Conservation (phyloP, 768 basidiomycete genomes). For the Gymnopilus dilepis region DNA sequence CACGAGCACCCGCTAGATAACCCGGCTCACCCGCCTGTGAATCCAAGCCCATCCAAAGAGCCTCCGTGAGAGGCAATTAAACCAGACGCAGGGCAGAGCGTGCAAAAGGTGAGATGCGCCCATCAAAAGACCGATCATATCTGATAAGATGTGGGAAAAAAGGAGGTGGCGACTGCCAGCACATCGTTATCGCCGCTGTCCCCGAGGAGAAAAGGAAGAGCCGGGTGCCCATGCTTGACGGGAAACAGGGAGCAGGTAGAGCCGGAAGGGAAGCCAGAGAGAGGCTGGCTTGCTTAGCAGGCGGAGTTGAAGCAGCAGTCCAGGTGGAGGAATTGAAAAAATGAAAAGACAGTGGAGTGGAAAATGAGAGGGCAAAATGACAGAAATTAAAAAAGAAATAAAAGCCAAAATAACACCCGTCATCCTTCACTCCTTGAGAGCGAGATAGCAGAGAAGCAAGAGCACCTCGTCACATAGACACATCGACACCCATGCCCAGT, state of each 20-base stretch:
- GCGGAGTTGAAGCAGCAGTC: no score
- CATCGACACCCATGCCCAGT: not conserved
- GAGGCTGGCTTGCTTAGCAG: not conserved
- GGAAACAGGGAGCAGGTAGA: not conserved
- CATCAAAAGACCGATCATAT: conserved; percentile 29
- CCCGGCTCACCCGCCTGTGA: not conserved
- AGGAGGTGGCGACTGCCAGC: no score
- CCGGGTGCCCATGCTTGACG: not conserved
- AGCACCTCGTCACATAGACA: not conserved
- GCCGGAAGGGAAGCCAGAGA: no score
- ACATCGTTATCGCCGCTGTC: not conserved
- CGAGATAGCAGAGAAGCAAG: not conserved
- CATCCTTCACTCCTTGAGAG: not conserved
- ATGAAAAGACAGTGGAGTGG: not conserved
- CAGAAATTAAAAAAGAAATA: not conserved
- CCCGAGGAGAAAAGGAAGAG: conserved; percentile 5
- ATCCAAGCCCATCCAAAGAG: not conserved
- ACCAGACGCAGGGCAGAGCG: not conserved
- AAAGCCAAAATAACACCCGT: not conserved
- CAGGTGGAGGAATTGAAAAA: no score
- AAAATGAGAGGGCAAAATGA: not conserved
- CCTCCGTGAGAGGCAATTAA: not conserved
- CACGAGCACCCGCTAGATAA: not conserved
- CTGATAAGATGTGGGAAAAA: conserved; percentile 42
- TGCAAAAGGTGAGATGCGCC: not conserved